phyloP scores from a whole-genome alignment of 2,329 filamentous ascomycete species.

The Pseudogymnoascus sp. region DNA sequence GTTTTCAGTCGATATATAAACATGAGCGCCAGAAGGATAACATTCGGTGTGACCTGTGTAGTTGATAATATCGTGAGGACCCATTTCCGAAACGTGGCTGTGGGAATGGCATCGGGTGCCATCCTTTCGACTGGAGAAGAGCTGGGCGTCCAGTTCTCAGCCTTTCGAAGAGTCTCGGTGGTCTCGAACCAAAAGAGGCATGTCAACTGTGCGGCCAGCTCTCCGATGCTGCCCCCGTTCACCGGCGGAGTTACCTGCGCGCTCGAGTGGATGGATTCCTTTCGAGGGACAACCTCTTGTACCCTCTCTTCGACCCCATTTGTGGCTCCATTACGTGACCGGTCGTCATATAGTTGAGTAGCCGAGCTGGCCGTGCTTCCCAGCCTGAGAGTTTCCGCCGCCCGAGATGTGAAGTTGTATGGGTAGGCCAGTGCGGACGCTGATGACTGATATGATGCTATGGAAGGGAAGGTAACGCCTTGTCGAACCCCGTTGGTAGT shows the following conservation, averaged over 20 bases:
- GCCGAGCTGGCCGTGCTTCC: slow-evolving; percentile 16
- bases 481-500: slow-evolving; percentile 39
- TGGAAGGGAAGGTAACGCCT: slow-evolving; percentile 29
- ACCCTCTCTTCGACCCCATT: slow-evolving; percentile 14
- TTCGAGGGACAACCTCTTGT: slow-evolving; percentile 19
- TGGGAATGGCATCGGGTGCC: slow-evolving; percentile 65
- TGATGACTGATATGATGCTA: slow-evolving; percentile 15
- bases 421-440: slow-evolving; percentile 12
- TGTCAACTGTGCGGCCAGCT: slow-evolving; percentile 86
- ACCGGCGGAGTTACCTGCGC: slow-evolving; percentile 71
- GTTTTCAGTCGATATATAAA: slow-evolving; percentile 93
- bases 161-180: slow-evolving; percentile 66
- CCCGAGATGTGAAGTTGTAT: slow-evolving; percentile 13
- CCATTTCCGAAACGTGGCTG: slow-evolving; percentile 84
- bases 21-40: slow-evolving; percentile 79
- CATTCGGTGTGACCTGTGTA: slow-evolving; percentile 93
- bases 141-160: slow-evolving; percentile 45
- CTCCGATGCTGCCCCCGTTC: slow-evolving; percentile 68
- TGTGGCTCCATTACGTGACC: background rate
- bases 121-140: slow-evolving; percentile 47
- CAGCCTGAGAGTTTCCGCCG: slow-evolving; percentile 19
- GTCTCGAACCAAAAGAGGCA: slow-evolving; percentile 98
- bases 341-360: slow-evolving; percentile 10
- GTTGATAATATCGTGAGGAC: slow-evolving; percentile 83
- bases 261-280: slow-evolving; percentile 23